phyloP scores from a whole-genome alignment of 306 rosid genomes.

The Erythrophleum fordii region DNA sequence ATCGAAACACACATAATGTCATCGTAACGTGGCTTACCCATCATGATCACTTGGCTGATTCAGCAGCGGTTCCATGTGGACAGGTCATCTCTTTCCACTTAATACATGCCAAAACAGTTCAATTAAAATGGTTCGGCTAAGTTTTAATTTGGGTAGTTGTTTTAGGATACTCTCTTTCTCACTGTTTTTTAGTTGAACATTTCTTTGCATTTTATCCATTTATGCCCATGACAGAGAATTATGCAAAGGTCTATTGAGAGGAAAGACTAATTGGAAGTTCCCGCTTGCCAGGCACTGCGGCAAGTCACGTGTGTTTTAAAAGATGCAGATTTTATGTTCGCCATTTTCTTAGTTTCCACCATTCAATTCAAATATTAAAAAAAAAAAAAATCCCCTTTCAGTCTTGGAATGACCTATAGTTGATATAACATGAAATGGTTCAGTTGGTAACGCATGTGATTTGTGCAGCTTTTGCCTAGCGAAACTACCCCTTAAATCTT shows the following conservation, averaged over 20 bases:
- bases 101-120: slow-evolving; percentile 7
- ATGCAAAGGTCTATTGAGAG: too few relatives aligned
- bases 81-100: slow-evolving; percentile 7
- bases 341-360: background rate
- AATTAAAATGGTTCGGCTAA: slow-evolving; percentile 6
- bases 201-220: background rate
- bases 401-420: background rate
- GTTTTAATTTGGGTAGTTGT: background rate
- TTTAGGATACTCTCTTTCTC: background rate
- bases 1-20: background rate
- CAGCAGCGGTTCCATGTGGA: slow-evolving; percentile 18
- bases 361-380: too few relatives aligned
- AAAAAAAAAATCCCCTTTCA: background rate
- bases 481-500: slow-evolving; percentile 30
- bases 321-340: slow-evolving; percentile 11
- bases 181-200: background rate
- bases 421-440: slow-evolving; percentile 32
- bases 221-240: slow-evolving; percentile 5
- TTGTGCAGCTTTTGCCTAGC: slow-evolving; percentile 60
- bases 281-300: too few relatives aligned
- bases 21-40: slow-evolving; percentile 30
- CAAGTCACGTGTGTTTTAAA: too few relatives aligned
- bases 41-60: slow-evolving; percentile 44
- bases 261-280: too few relatives aligned
- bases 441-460: slow-evolving; percentile 67